Base-by-base conservation (phyloP, 176 grass and related monocot genomes). In the Lolium multiflorum region DNA sequence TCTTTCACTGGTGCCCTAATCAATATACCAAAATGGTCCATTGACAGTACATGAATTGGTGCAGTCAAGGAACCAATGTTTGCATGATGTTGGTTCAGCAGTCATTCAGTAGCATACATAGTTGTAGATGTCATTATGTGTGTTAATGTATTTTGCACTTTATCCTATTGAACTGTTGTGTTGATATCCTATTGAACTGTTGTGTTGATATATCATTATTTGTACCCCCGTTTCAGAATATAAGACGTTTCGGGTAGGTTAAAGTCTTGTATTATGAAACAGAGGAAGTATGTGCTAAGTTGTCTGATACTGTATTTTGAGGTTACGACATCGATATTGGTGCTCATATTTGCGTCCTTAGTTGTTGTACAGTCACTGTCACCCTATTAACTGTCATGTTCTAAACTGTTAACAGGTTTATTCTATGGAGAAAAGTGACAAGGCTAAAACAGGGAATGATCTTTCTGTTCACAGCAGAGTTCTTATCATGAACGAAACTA, bases 371-470 rank as follows among this genome's bases (percentile, higher is more conserved):
- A 25, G 51, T 86, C 46, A n/a, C 44, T 21, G 70, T 73, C 71
- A 74, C n/a, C 62, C 67, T 15, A 74, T 78, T 90, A 41, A 57
- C 74, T 91, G 44, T 87, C 56, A 14, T 79, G n/a, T 21, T 87
- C 7, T 57, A 69, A 47, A 90, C 41, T 87, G 58, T 82, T 77
- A 68, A 75, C 80, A 98, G 96, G 89, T 96, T 57, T 98, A 94
- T 91, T 83, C 94, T 62, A 89, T 92, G 73, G 96, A 94, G 86
- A 85, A 80, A 68, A 98, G 84, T 69, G 93, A 98, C 80, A 98
- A 98, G 82, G 80, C 90, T 71, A 98, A 98, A 84, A 87, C 86
- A 24, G 93, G 92, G 69, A 94, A 98, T 44, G 92, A 90, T 77
- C 26, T 16, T 22, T 98, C 83, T 77, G 71, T 87, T 87, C 89